Base-by-base conservation (phyloP, 306 rosid species). In the Luffa acutangula region DNA sequence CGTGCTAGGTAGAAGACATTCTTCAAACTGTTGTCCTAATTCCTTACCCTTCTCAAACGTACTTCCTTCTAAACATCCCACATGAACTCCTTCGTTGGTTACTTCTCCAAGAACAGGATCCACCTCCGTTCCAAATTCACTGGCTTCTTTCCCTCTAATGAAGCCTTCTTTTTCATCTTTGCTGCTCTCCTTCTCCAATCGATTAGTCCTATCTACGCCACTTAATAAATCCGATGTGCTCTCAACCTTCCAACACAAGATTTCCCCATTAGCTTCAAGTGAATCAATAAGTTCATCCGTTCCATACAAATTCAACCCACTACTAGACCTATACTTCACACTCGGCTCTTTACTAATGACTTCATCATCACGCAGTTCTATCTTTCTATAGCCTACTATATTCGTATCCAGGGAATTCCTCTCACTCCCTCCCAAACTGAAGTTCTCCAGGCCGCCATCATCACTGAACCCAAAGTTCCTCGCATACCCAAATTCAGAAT, bases 291-390 rank as follows among this genome's bases (percentile, higher is more conserved):
- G 72, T 62, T 85, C 91, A 2, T 67, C 94, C 34, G 85, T 52
- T 6, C 88, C 92, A 80, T 90, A 91, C 79, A 93, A 62, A 51
- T 91, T 81, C 78, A 85, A 78, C 46, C 88, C 89, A 52, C 81
- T 81, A 48, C 81, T 81, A 48, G 84, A 84, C 42, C 86, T 84
- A 31, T 80, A 81, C 41, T 65, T 83, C 37, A 63, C 17, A 34
- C 84, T 56, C 13, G 78, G 31, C 14, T 66, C 49, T 17, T 72
- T 67, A 51, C 14, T 75, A 42, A 52, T 10, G 7, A 56, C 41
- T 60, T 17, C 82, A 57, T 58, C 79, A 0, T 58, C 79, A 0
- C 80, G 9, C 52, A 81, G 81, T 15, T 83, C 84, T 65, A 75
- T 70, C 17, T 59, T 80, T 48, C 78, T 70, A 15, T 76, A 79